Conservation (phyloP, 2,329 filamentous ascomycete species). For the Monosporascus ibericus region DNA sequence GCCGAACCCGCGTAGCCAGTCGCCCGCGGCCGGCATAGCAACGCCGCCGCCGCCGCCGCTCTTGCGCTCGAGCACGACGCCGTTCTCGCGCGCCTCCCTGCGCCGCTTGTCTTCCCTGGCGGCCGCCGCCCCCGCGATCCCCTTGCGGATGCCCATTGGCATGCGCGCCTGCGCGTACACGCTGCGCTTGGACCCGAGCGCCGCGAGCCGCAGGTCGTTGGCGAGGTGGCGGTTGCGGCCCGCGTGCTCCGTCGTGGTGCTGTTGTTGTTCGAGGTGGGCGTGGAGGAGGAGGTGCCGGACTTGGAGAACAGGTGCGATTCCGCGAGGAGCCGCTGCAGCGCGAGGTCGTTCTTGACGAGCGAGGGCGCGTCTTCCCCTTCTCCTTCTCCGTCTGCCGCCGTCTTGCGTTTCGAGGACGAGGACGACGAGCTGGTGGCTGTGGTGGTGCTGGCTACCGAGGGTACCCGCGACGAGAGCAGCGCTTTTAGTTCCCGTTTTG, state of each 20-base stretch:
- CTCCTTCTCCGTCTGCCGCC: slow-evolving; percentile 14
- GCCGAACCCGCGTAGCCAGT: slow-evolving; percentile 4
- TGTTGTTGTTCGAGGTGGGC: slow-evolving; percentile 13
- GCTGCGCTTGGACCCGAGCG: slow-evolving; percentile 71
- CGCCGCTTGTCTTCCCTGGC: slow-evolving; percentile 65
- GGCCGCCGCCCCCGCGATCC: slow-evolving; percentile 65
- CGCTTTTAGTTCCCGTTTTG: slow-evolving; percentile 65
- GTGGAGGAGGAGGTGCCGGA: slow-evolving; percentile 37
- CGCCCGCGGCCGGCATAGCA: slow-evolving; percentile 25
- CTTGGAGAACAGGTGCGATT: slow-evolving; percentile 76
- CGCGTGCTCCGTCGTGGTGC: slow-evolving; percentile 25
- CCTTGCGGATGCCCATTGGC: slow-evolving; percentile 80
- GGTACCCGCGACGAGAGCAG: slow-evolving; percentile 56
- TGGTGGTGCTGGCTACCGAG: slow-evolving; percentile 17
- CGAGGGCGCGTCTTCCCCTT: slow-evolving; percentile 52
- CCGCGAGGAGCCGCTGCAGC: slow-evolving; percentile 80
- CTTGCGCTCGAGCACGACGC: slow-evolving; percentile 73
- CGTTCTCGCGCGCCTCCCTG: slow-evolving; percentile 80
- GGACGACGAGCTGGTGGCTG: slow-evolving; percentile 14
- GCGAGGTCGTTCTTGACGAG: slow-evolving; percentile 89
- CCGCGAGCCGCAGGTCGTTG: slow-evolving; percentile 75
- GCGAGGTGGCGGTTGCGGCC: slow-evolving; percentile 77
- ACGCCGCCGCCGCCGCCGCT: slow-evolving; percentile 8
- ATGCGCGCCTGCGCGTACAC: slow-evolving; percentile 77
- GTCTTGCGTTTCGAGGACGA: slow-evolving; percentile 13